Base-by-base conservation (phyloP, 306 rosid species). In the Sechiopsis laciniata region DNA sequence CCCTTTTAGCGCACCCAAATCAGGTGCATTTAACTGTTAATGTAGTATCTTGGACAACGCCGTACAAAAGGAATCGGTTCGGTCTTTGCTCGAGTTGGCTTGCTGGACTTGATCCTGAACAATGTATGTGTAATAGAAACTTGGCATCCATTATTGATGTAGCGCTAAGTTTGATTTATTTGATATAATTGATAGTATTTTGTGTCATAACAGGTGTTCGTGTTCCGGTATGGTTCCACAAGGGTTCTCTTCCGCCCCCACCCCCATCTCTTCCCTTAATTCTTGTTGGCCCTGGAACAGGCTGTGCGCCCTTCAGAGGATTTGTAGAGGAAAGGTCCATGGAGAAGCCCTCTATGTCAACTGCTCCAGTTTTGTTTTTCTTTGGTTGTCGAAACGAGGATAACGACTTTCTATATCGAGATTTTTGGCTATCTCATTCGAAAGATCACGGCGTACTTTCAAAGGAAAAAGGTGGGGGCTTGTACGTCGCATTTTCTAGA, bases 71-170 rank as follows among this genome's bases (percentile, higher is more conserved):
- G 84, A 84, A 76, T 58, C 84, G 82, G 63, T 77, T 77, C 35
- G 96, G 97, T 40, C 87, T 94, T 16, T 94, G 98, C 84, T 94
- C 98, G 66, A 65, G 85, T 2, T 94, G 97, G 98, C 95, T 93
- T 37, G 89, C 96, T 35, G 66, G 82, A 24, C 87, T 88, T 76
- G 92, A 90, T 78, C 88, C 97, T 16, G 26, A 45, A 10, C 84
- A 85, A 75, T 42, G 98, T 90, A 87, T 20, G 88, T 73, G 46
- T 4, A 40, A 20, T 6, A 40, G 40, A 51, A 73, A 35, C 13
- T 73, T 42, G 1, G 6, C 51, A 13, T 69, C 13, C 45, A 14
- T 69, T 40, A 14, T 48, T 50, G 20, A 29, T 62, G 8, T 69
- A 6, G 26, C 8, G 0, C 53, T 32, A 48, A 42, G 0, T 40